Base-by-base conservation (phyloP, 805 yeast species). In the Saccharomycopsis sp. region DNA sequence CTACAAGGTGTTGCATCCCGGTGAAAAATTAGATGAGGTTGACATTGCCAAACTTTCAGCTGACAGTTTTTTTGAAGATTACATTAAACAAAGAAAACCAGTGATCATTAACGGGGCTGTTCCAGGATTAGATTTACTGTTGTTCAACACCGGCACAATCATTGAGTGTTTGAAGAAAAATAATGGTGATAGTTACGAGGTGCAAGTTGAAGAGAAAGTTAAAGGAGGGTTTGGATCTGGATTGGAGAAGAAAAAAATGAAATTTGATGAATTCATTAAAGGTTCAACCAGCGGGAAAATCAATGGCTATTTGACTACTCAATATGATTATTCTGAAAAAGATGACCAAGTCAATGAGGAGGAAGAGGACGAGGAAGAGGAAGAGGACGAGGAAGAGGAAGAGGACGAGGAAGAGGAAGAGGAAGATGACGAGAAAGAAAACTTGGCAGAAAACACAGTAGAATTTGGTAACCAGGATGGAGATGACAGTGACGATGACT, bases 151-250 rank as follows among this genome's bases (percentile, higher is more conserved):
- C 4, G 61, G 60, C 2, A 54, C 57, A 1, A 57, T 79, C 5
- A 64, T 50, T 4, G 56, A 60, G 2, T 63, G 67, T 2, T 59
- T 79, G 28, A 24, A 41, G 20, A 51, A 59, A 3, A 64, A 63
- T 37, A 58, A 65, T 7, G 61, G 53, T 1, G 52, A 48, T 2
- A 41, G 32, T 9, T 56, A 51, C 4, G 14, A 47, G 8, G 55
- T 82, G 29, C 75, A 79, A 51, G 77, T 82, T 14, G 90, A 83
- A 55, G 69, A 69, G 51, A 75, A 76, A 53, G 58, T 60, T 11
- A 60, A 67, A 35, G 79, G 79, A 39, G 89, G 89, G 2, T 83
- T 75, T 61, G 90, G 90, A 1, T 72, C 79, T 38, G 87, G 87
- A 1, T 65, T 66, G 17, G 64, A 66, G 44, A 63, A 88, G 51